phyloP scores from a whole-genome alignment of 768 basidiomycete species.

The Boletellus emodensis region DNA sequence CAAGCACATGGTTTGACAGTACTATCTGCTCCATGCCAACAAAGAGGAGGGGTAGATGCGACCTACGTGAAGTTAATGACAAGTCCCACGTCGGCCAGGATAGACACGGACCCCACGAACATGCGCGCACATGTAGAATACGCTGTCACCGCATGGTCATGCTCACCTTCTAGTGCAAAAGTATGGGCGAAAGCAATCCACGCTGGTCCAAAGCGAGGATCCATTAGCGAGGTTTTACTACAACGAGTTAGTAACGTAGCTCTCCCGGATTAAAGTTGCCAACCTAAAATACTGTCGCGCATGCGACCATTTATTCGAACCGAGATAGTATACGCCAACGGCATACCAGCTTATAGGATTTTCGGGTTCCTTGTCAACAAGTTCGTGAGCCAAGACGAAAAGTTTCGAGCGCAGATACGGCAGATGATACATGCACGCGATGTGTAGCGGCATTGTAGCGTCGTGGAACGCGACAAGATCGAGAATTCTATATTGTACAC shows the following conservation, averaged over 20 bases:
- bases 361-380: slow-evolving; percentile 92
- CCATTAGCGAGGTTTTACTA: slow-evolving; percentile 96
- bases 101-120: slow-evolving; percentile 77
- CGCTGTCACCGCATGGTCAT: slow-evolving; percentile 97
- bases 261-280: slow-evolving; percentile 10
- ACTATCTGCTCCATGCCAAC: slow-evolving; percentile 98
- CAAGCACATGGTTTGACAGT: slow-evolving; percentile 74
- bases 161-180: slow-evolving; percentile 95
- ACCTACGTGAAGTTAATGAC: slow-evolving; percentile 48
- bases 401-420: slow-evolving; percentile 87
- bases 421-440: slow-evolving; percentile 98
- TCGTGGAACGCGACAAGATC: slow-evolving; percentile 81
- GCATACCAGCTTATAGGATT: slow-evolving; percentile 97
- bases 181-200: slow-evolving; percentile 99
- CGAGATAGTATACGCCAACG: slow-evolving; percentile 95
- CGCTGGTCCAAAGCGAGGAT: slow-evolving; percentile 91
- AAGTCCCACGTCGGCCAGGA: neutral
- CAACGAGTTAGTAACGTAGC: slow-evolving; percentile 4
- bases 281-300: slow-evolving; percentile 95
- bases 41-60: slow-evolving; percentile 90
- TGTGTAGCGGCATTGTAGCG: slow-evolving; percentile 87
- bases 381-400: slow-evolving; percentile 93
- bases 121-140: slow-evolving; percentile 96
- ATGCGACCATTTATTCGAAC: slow-evolving; percentile 81
- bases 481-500: slow-evolving; percentile 59